These are phyloP conservation scores for Stentor coeruleus DNA, from an alignment of 73 alveolate species.

Conservation along the genomic window DNA sequence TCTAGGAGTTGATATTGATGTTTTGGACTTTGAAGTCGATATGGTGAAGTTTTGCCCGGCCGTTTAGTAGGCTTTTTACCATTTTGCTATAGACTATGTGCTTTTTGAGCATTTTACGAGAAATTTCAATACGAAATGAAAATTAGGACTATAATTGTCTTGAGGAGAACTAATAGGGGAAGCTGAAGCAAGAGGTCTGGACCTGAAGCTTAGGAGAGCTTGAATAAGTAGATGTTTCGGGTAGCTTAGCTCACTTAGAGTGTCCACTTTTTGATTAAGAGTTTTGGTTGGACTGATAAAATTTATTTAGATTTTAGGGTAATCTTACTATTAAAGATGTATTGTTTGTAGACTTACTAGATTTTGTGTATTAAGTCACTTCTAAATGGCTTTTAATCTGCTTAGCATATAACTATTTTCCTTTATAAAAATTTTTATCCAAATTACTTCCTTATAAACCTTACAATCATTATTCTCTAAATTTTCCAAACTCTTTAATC, in stretches of 20 bases:
- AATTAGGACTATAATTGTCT: constrained; percentile 96
- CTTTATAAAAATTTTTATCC: too few relatives aligned
- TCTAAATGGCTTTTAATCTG: too few relatives aligned
- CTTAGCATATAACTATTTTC: too few relatives aligned
- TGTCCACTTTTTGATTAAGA: constrained; percentile 54
- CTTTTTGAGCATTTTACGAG: constrained; percentile 64
- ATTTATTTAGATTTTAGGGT: too few relatives aligned
- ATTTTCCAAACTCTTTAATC: too few relatives aligned
- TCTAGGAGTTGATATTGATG: constrained; percentile 84
- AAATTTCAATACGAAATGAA: constrained; percentile 88
- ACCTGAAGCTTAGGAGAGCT: constrained; percentile 51
- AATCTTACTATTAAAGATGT: too few relatives aligned
- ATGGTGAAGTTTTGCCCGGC: constrained; percentile 69
- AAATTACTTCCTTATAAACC: too few relatives aligned
- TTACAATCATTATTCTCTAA: too few relatives aligned
- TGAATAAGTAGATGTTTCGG: constrained; percentile 74
- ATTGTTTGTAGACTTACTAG: too few relatives aligned
- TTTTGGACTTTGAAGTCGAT: constrained; percentile 88
- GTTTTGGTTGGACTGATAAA: too few relatives aligned
- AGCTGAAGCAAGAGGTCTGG: constrained; percentile 81
- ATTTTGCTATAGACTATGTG: constrained; percentile 80
- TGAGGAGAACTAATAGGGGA: constrained; percentile 79
- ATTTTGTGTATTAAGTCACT: too few relatives aligned
- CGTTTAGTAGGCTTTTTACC: constrained; percentile 80
- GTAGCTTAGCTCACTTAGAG: constrained; percentile 58